Conservation (phyloP, 345 rosid species). For the Eucalyptus decipiens region DNA sequence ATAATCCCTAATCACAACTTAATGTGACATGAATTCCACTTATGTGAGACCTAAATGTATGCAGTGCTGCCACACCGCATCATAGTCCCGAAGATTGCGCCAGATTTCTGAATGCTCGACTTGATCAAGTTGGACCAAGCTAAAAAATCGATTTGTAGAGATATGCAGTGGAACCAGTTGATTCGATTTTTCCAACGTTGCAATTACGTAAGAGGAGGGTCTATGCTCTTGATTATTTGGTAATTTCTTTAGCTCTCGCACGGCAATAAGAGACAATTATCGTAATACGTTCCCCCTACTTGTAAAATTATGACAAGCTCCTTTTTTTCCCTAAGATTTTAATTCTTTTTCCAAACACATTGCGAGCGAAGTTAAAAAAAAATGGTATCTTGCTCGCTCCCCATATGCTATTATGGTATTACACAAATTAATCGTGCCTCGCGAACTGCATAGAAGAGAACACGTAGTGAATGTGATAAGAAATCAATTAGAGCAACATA, state of each 20-base stretch:
- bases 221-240: not conserved
- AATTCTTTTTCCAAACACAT: not conserved
- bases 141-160: not conserved
- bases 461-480: not conserved
- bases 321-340: not conserved
- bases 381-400: not conserved
- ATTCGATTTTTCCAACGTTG: not conserved
- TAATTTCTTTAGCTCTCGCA: not conserved
- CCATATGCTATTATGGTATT: not conserved
- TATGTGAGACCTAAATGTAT: not conserved
- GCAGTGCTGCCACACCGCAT: too few relatives aligned
- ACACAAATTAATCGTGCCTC: not conserved
- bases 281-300: not conserved
- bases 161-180: accelerated
- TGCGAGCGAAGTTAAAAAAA: not conserved
- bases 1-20: not conserved
- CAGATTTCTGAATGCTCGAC: not conserved
- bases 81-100: accelerated
- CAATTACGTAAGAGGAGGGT: not conserved
- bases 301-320: too few relatives aligned
- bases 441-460: not conserved
- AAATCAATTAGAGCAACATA: not conserved
- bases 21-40: not conserved
- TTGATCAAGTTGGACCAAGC: not conserved
- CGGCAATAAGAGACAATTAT: not conserved